phyloP scores from a whole-genome alignment of 2,329 filamentous ascomycete species.

The Cladosporium sp. region DNA sequence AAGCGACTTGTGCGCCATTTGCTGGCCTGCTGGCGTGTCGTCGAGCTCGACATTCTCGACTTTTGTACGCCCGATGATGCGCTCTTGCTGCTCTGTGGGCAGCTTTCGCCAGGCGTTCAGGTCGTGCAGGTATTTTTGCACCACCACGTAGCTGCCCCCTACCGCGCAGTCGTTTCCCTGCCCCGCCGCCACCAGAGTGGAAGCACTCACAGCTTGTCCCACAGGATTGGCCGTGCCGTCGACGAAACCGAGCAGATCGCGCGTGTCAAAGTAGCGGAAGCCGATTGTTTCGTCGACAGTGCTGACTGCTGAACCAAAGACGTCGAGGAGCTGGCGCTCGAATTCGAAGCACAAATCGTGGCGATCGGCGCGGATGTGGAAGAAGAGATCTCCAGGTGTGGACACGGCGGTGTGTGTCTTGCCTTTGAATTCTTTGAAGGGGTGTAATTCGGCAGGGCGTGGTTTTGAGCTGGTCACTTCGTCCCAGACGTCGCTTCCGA shows the following conservation, averaged over 20 bases:
- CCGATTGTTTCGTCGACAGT: conserved; percentile 53
- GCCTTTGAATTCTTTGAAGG: conserved; percentile 48
- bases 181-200: conserved; percentile 40
- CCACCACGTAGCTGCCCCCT: conserved; percentile 55
- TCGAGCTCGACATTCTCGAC: conserved; percentile 55
- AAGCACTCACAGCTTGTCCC: conserved; percentile 39
- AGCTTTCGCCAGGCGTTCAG: conserved; percentile 46
- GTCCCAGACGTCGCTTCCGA: conserved; percentile 53
- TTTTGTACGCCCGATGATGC: conserved; percentile 56
- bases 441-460: conserved; percentile 49
- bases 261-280: conserved; percentile 57
- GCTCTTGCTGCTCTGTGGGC: conserved; percentile 50
- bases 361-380: conserved; percentile 56
- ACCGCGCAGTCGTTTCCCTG: conserved; percentile 36
- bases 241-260: conserved; percentile 57
- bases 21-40: conserved; percentile 43
- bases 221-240: conserved; percentile 58
- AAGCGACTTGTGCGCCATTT: conserved; percentile 45
- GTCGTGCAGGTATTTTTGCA: conserved; percentile 54
- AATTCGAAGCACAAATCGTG: conserved; percentile 57
- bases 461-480: conserved; percentile 37
- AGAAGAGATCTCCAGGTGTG: conserved; percentile 54
- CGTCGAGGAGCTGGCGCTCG: conserved; percentile 51
- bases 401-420: conserved; percentile 49
- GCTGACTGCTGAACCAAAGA: conserved; percentile 44